Conservation (phyloP, 257 asterid species). For the Cynanchum wilfordii region DNA sequence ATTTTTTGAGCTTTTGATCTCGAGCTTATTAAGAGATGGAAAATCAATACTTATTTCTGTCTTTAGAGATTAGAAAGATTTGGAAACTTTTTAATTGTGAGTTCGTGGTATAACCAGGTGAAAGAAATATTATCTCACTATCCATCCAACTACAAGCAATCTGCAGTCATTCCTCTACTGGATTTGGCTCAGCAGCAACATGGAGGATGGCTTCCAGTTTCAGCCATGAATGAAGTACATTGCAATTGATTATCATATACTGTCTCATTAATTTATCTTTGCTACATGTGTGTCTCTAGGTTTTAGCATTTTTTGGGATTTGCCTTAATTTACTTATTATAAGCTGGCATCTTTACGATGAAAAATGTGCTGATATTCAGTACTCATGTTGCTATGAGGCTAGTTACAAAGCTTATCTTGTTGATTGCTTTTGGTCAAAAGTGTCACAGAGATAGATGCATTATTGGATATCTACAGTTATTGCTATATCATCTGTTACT, state of each 20-base stretch:
- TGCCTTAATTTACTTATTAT: background rate
- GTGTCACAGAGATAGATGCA: background rate
- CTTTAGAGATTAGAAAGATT: background rate
- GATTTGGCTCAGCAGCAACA: constrained; percentile 98
- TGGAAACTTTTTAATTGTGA: background rate
- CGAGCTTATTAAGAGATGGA: background rate
- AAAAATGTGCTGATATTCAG: background rate
- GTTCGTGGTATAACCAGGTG: constrained; percentile 44
- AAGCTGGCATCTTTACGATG: background rate
- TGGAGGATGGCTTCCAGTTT: constrained; percentile 99
- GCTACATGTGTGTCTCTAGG: background rate
- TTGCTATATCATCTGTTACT: too few relatives aligned
- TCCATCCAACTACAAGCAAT: constrained; percentile 93
- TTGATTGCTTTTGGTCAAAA: background rate
- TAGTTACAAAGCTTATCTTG: background rate
- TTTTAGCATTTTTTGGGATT: constrained; percentile 1
- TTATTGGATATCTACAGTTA: background rate
- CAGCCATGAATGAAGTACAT: constrained; percentile 95
- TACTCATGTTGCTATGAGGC: background rate
- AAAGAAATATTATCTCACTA: constrained; percentile 82
- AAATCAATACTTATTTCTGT: background rate
- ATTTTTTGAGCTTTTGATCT: background rate
- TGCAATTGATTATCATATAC: constrained; percentile 7
- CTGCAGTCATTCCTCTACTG: constrained; percentile 91
- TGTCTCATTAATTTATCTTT: constrained; percentile 12